Percentiles rank a stretch among this genome's conserved stretches.
phyloP scores from a whole-genome alignment of 495 filamentous ascomycete genomes.

The Hypoxylon lienhwacheense region DNA sequence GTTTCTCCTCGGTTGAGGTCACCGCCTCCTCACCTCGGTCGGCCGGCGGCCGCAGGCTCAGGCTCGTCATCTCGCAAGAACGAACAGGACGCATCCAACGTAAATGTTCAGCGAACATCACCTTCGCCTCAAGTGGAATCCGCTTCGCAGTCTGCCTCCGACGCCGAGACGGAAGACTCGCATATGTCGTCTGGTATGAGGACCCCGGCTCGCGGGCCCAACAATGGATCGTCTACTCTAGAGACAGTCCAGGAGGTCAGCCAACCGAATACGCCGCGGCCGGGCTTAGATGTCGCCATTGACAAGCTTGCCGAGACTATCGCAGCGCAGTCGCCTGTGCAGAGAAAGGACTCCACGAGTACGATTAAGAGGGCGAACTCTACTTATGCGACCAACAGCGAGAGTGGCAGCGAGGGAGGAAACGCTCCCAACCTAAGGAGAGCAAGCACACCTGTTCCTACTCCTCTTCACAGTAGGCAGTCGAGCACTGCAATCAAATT shows the following conservation, averaged over 20 bases:
- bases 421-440: conserved; percentile 45
- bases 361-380: conserved; percentile 39
- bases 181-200: conserved; percentile 57
- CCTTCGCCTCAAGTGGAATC: conserved; percentile 47
- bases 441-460: conserved; percentile 37
- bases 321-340: conserved; percentile 44
- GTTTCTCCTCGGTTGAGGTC: conserved; percentile 67
- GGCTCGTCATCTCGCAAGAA: conserved; percentile 46
- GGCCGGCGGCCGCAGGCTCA: conserved; percentile 43
- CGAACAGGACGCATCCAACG: conserved; percentile 53
- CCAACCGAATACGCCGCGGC: conserved; percentile 70
- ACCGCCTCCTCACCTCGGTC: conserved; percentile 61
- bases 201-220: conserved; percentile 66
- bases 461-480: conserved; percentile 47
- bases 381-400: conserved; percentile 46
- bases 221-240: conserved; percentile 67
- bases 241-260: conserved; percentile 95
- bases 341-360: conserved; percentile 40
- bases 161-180: conserved; percentile 58
- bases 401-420: conserved; percentile 66
- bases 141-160: conserved; percentile 43
- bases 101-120: conserved; percentile 57
- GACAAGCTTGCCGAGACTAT: conserved; percentile 55
- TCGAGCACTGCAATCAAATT: conserved; percentile 50
- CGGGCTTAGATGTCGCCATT: conserved; percentile 42